A percentile compares a stretch with the other conserved stretches of the same genome.
These are phyloP conservation scores for Cicer chorassanicum DNA, from an alignment of 306 rosid genomes.

Conservation along the genomic window DNA sequence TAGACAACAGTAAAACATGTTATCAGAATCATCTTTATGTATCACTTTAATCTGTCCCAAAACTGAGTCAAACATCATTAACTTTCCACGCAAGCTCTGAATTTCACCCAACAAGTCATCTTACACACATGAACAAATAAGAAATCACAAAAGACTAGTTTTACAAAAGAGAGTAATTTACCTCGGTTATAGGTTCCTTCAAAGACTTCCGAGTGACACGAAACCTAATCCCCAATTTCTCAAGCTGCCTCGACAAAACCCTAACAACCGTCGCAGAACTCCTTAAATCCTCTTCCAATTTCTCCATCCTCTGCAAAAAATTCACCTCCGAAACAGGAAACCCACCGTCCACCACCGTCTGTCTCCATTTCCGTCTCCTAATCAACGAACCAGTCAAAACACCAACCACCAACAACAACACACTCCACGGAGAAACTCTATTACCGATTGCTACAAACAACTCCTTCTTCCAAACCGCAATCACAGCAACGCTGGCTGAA, in stretches of 20 bases:
- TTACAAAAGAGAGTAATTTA: conserved; percentile 39
- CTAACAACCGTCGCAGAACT: conserved; percentile 57
- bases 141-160: conserved; percentile 19
- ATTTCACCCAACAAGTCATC: not conserved
- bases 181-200: conserved; percentile 85
- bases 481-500: conserved; percentile 47
- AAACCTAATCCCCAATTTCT: conserved; percentile 86
- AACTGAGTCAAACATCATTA: not conserved
- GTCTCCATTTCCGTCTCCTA: conserved; percentile 73
- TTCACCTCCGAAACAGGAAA: conserved; percentile 64
- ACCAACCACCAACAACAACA: conserved; percentile 55
- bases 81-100: not conserved
- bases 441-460: conserved; percentile 46
- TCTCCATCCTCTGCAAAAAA: conserved; percentile 74
- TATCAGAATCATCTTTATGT: not conserved
- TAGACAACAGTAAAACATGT: not conserved
- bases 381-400: conserved; percentile 69
- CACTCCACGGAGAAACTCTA: conserved; percentile 49
- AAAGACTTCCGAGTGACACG: conserved; percentile 68
- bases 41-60: not conserved
- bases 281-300: conserved; percentile 79
- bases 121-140: conserved; percentile 25
- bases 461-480: conserved; percentile 53
- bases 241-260: conserved; percentile 84
- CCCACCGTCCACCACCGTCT: conserved; percentile 51